Percentiles rank a stretch among this genome's conserved stretches.
These are phyloP conservation scores for Wickerhamomyces ciferrii DNA, from an alignment of 805 yeast species.

Conservation along the genomic window DNA sequence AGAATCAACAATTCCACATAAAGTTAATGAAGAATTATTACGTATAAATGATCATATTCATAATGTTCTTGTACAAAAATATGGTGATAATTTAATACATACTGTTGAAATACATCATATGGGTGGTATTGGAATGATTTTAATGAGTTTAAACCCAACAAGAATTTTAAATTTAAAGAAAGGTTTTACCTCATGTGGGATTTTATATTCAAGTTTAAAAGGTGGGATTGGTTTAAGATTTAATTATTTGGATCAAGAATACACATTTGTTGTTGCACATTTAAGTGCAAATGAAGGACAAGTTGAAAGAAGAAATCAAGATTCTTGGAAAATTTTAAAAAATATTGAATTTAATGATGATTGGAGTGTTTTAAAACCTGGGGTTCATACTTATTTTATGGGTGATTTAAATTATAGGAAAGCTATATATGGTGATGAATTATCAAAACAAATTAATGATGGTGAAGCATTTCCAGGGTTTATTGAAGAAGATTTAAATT, in stretches of 20 bases:
- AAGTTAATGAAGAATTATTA: conserved; percentile 33
- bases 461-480: conserved; percentile 56
- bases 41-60: conserved; percentile 30
- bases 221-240: conserved; percentile 68
- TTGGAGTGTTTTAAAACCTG: conserved; percentile 43
- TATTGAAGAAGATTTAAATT: conserved; percentile 56
- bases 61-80: conserved; percentile 28
- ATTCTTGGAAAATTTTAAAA: conserved; percentile 43
- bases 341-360: conserved; percentile 57
- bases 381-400: conserved; percentile 59
- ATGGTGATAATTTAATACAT: conserved; percentile 25
- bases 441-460: conserved; percentile 23
- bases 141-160: conserved; percentile 36
- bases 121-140: conserved; percentile 55
- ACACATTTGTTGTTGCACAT: conserved; percentile 69
- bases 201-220: conserved; percentile 57
- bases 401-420: conserved; percentile 88
- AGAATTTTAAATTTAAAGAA: conserved; percentile 23
- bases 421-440: conserved; percentile 27
- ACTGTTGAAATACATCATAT: conserved; percentile 37
- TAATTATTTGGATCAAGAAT: conserved; percentile 17
- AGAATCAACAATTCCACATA: conserved; percentile 42
- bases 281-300: conserved; percentile 77
- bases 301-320: conserved; percentile 44
- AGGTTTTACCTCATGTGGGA: conserved; percentile 48